Base-by-base conservation (phyloP, 176 grass and related monocot genomes). In the Ampelocalamus luodianensis region DNA sequence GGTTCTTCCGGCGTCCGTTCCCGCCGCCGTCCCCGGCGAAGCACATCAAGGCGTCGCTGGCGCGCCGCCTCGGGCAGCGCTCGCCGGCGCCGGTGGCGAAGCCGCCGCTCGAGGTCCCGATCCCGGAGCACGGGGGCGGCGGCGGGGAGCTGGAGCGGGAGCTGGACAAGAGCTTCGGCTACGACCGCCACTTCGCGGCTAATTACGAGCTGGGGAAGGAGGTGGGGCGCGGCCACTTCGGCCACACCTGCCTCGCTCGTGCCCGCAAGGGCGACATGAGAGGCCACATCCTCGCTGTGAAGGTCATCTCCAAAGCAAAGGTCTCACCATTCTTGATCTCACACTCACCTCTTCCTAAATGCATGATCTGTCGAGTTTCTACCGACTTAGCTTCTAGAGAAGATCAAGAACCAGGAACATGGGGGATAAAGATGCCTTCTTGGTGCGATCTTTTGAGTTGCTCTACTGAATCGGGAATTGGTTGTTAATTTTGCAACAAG, bases 181-280 rank as follows among this genome's bases (percentile, higher is more conserved):
- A 92, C 76, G 97, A 91, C 84, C 88, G 84, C 72, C 85, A 90
- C 82, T 94, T 99, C 58, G 90, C 83, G 49, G 88, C 85, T 20
- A 96, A 92, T 88, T 99, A 96, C 82, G 97, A 99, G 90, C 79
- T 99, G n/a, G 93, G 93, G 6, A 96, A 94, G 86, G 97, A 99
- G 86, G 90, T 99, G 54, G 97, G 97, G 6, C 90, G 90, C 45
- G 97, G 96, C 34, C 97, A 99, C 88, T 99, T 99, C 81, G 92
- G 93, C 20, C 91, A 99, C 83, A 99, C 97, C 48, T 96, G 93
- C 87, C 83, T 93, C 66, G 93, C 92, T 37, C 91, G 91, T 79
- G 88, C 82, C 61, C 94, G 92, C 75, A 99, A 87, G 84, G 97
- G 97, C 5, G 92, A 94, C 88, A 84, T 96, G 68, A 94, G 88